Base-by-base conservation (phyloP, 192 early-diverging fungal genomes). In the Umbelopsis ramanniana region DNA sequence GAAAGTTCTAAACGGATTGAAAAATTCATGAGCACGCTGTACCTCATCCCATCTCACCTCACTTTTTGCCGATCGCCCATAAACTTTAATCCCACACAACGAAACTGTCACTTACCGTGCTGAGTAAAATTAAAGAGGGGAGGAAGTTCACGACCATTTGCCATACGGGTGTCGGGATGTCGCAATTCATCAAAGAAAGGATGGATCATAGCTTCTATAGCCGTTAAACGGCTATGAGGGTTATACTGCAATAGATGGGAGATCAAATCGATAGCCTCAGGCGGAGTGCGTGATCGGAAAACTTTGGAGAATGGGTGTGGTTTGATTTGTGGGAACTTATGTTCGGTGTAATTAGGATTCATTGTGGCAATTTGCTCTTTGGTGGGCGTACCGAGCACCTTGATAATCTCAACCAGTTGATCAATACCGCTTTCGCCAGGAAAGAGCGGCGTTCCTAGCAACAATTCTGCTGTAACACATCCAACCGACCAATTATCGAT, bases 351-450 rank as follows among this genome's bases (percentile, higher is more conserved):
- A 83, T 96, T 95, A 46, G 93, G 94, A 82, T 99, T 99, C 97
- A 99, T 98, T 22, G 89, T 89, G 75, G 92, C 91, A 75, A 99
- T 97, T 81, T 99, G 96, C 70, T 99, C 96, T 68, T 90, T 85
- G 46, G 95, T 93, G 21, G 96, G 97, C 29, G 96, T 99, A 52
- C 97, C 97, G 19, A 99, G 86, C 17, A 98, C 93, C 85, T 99
- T 99, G 86, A 99, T 99, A 75, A 99, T 99, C 82, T 99, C 96
- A 29, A 99, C 97, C 29, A 99, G 85, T 76, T 99, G 97, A 77
- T 99, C 97, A 45, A 99, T 96, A 53, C 96, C 95, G 67, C 93
- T 95, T 83, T 97, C 96, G 35, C 96, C 96, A 21, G 95, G 93
- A 86, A 98, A 98, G 63, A 98, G 79, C 12, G 96, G 96, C 75